Percentiles rank a stretch among this genome's conserved stretches.
Conservation (phyloP, 129 eudicot genomes). For the Flaveria linearis region DNA sequence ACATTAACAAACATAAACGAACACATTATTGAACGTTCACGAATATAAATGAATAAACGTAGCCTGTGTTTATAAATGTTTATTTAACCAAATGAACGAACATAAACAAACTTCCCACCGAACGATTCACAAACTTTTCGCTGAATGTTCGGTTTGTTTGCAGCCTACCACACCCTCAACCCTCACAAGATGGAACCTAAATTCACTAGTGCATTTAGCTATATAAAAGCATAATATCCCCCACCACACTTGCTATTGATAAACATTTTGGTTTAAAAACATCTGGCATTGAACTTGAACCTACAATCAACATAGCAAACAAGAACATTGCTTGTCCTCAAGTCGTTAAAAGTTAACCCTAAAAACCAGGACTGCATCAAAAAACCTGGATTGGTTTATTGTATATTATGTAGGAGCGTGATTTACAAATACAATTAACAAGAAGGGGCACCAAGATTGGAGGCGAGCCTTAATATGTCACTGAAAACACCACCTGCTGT, state of each 20-base stretch:
- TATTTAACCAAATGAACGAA: too few relatives aligned
- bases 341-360: not conserved
- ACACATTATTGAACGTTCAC: too few relatives aligned
- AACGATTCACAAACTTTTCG: too few relatives aligned
- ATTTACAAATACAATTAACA: slow-evolving; percentile 30
- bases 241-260: not conserved
- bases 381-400: slow-evolving; percentile 21
- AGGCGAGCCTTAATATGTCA: slow-evolving; percentile 87
- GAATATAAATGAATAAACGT: too few relatives aligned
- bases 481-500: slow-evolving; percentile 99
- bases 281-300: not conserved
- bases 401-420: not conserved
- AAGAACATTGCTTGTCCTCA: not conserved
- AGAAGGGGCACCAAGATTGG: slow-evolving; percentile 98
- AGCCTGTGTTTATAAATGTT: too few relatives aligned
- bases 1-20: too few relatives aligned
- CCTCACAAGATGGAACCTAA: not conserved
- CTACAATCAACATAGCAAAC: not conserved
- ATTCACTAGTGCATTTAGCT: not conserved
- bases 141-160: too few relatives aligned
- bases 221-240: not conserved
- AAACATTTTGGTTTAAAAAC: not conserved
- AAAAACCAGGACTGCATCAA: slow-evolving; percentile 16
- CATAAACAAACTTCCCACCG: too few relatives aligned
- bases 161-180: too few relatives aligned